Conservation (phyloP, 176 grass and related monocot species). For the Leersia perrieri region DNA sequence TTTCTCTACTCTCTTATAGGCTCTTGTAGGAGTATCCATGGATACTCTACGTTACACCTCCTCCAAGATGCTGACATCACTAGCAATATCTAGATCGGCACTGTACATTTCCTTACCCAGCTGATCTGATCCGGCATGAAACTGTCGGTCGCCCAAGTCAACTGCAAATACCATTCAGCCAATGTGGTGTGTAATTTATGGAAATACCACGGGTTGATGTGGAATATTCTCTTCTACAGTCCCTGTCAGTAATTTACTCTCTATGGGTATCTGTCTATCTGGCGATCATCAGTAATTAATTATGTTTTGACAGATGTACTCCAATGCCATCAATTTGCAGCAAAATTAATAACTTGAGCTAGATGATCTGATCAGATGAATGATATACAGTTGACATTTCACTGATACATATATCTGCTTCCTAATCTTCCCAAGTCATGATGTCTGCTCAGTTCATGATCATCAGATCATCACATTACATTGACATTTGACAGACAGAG, state of each 20-base stretch:
- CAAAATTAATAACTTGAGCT: not conserved
- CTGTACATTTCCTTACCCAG: no score
- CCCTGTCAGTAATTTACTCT: not conserved
- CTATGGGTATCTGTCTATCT: not conserved
- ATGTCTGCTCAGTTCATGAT: not conserved
- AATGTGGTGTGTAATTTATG: not conserved
- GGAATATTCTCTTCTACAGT: not conserved
- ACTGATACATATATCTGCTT: not conserved
- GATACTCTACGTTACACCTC: not conserved
- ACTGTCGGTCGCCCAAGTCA: not conserved
- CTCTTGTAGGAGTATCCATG: no score
- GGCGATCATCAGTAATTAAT: not conserved
- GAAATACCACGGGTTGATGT: not conserved
- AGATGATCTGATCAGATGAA: not conserved
- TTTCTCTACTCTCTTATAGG: not conserved
- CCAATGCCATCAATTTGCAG: not conserved
- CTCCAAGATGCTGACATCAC: not conserved
- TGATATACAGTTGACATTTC: not conserved
- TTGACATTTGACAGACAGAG: not conserved
- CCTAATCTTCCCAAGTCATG: not conserved
- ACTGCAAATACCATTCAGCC: not conserved
- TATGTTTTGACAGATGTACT: not conserved
- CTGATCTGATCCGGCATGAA: not conserved
- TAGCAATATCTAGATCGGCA: not conserved
- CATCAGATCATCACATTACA: not conserved